These are phyloP conservation scores for Porodaedalea pini DNA, from an alignment of 1,284 basidiomycete genomes.

Conservation along the genomic window DNA sequence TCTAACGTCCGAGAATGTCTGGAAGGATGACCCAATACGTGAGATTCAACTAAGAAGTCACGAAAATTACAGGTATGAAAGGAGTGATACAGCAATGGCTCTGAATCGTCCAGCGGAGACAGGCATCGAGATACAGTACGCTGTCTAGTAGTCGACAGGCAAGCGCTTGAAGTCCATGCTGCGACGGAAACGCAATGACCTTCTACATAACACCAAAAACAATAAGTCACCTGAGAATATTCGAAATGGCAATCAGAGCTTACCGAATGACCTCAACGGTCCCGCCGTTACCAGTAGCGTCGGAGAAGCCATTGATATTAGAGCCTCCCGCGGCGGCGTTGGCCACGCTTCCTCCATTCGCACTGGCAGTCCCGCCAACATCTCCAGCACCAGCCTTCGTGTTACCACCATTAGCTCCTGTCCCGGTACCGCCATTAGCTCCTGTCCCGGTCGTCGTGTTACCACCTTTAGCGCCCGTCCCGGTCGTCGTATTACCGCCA, in stretches of 20 bases:
- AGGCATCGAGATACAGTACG: background rate
- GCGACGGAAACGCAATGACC: background rate
- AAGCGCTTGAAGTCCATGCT: background rate
- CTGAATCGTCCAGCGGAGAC: background rate
- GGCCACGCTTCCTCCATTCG: too few species aligned
- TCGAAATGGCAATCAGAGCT: background rate
- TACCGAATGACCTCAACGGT: background rate
- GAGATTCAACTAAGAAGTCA: background rate
- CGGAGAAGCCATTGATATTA: too few species aligned
- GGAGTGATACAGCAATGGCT: too few species aligned
- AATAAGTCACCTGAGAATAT: background rate
- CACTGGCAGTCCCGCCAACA: background rate
- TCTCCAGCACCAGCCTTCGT: background rate
- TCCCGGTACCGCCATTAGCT: background rate
- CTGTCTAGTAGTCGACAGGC: background rate
- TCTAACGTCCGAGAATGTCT: background rate
- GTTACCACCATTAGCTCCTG: background rate
- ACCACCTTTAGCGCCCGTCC: too few species aligned
- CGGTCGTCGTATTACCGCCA: too few species aligned
- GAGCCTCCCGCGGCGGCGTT: too few species aligned
- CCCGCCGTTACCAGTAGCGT: background rate
- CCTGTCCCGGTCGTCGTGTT: background rate
- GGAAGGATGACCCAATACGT: background rate
- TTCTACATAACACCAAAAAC: too few species aligned
- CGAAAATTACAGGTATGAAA: background rate